phyloP scores from a whole-genome alignment of 2,329 filamentous ascomycete species.

The Lachnellula subtilissima region DNA sequence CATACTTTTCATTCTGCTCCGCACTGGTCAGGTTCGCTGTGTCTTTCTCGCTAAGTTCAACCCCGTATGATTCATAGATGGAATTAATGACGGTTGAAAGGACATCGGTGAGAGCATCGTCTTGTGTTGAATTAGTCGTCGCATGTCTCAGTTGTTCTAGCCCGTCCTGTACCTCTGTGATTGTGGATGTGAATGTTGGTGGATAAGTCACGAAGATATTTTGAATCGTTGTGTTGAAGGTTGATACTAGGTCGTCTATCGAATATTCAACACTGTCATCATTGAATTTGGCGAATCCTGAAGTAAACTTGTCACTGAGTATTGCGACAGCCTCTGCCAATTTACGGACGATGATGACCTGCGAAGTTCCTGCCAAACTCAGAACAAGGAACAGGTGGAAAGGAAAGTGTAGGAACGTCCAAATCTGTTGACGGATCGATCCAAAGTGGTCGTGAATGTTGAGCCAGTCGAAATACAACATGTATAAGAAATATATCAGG shows the following conservation, averaged over 20 bases:
- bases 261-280: neutral
- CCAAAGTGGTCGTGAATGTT: conserved; percentile 16
- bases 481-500: conserved; percentile 24
- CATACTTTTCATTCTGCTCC: conserved; percentile 15
- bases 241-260: no score
- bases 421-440: conserved; percentile 26
- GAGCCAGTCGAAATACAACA: conserved; percentile 25
- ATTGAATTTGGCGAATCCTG: neutral
- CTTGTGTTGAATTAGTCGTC: conserved; percentile 8
- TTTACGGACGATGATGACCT: conserved; percentile 24
- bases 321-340: conserved; percentile 13
- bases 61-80: conserved; percentile 18
- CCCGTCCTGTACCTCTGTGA: conserved; percentile 2
- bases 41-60: conserved; percentile 3
- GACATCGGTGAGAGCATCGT: conserved; percentile 11
- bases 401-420: conserved; percentile 49
- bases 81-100: conserved; percentile 13
- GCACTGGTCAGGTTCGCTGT: conserved; percentile 2
- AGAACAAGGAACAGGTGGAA: conserved; percentile 52
- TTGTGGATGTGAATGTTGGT: conserved; percentile 8
- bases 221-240: neutral
- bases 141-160: conserved; percentile 11
- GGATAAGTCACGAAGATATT: conserved; percentile 10
- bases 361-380: conserved; percentile 44
- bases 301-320: neutral